Percentiles rank a stretch among this genome's conserved stretches.
Conservation (phyloP, 352 stramenopile genomes). For the Phytopythium vexans region DNA sequence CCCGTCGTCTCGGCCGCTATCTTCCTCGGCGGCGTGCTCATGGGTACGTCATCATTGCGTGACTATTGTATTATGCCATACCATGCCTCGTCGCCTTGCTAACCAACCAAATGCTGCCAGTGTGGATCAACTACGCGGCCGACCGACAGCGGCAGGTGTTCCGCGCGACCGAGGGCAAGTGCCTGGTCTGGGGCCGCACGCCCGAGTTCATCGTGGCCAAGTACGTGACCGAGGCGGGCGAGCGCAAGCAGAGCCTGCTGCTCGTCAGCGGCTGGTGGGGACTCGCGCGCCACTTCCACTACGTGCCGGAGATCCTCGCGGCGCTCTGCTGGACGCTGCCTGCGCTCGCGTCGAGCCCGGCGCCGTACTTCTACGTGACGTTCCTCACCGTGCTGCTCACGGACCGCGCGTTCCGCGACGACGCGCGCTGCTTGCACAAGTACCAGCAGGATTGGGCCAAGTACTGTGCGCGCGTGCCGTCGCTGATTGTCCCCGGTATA, state of each 20-base stretch:
- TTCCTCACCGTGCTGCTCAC: conserved; percentile 94
- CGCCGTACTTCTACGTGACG: conserved; percentile 87
- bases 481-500: conserved; percentile 84
- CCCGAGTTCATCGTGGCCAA: conserved; percentile 91
- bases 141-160: conserved; percentile 94
- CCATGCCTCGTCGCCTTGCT: conserved; percentile 5
- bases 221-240: conserved; percentile 89
- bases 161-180: conserved; percentile 81
- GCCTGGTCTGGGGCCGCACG: conserved; percentile 88
- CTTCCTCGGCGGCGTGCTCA: conserved; percentile 75
- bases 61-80: neutral
- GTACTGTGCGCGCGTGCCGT: conserved; percentile 87
- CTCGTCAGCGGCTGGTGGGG: conserved; percentile 94
- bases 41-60: conserved; percentile 35
- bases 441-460: conserved; percentile 96
- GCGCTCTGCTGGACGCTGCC: conserved; percentile 77
- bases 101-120: conserved; percentile 8
- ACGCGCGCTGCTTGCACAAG: conserved; percentile 93
- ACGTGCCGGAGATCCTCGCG: conserved; percentile 91
- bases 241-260: conserved; percentile 90
- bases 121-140: conserved; percentile 95
- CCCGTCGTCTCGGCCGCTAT: conserved; percentile 34
- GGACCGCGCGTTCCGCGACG: conserved; percentile 94
- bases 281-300: conserved; percentile 94
- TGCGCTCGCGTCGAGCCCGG: conserved; percentile 42